Evolutionary conservation across 78 protist genomes (phyloP).

Genomic region (Dictyostelium brefeldianum): DNA sequence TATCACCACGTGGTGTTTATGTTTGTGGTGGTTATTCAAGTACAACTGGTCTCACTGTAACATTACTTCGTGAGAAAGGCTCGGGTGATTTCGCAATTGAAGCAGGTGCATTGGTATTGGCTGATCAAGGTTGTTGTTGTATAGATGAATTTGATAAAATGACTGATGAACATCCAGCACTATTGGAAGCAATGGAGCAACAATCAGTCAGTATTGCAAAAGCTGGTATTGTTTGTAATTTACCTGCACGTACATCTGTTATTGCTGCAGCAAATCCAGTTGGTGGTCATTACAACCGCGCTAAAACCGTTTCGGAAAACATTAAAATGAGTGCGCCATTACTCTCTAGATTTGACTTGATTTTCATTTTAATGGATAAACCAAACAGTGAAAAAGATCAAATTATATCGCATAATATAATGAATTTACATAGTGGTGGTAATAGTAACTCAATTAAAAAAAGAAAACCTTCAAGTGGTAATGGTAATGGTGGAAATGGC

Average conservation of each 20-base stretch:
- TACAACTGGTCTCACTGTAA: slow-evolving; percentile 98
- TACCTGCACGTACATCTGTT: slow-evolving; percentile 96
- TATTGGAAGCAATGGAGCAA: slow-evolving; percentile 99
- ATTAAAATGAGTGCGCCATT: slow-evolving; percentile 92
- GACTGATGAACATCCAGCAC: slow-evolving; percentile 93
- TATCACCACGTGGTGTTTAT: slow-evolving; percentile 97
- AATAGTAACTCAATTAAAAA: neutral
- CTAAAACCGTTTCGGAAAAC: slow-evolving; percentile 97
- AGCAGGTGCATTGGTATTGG: slow-evolving; percentile 97
- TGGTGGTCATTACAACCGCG: slow-evolving; percentile 96
- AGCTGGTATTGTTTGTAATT: slow-evolving; percentile 98
- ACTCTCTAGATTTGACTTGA: slow-evolving; percentile 97
- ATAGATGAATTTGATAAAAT: slow-evolving; percentile 99
- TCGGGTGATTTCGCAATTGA: slow-evolving; percentile 97
- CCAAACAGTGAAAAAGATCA: slow-evolving; percentile 91
- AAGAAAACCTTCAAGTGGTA: slow-evolving; percentile 3
- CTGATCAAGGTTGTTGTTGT: slow-evolving; percentile 97
- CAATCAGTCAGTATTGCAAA: slow-evolving; percentile 97
- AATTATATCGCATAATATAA: slow-evolving; percentile 95
- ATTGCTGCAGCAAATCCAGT: slow-evolving; percentile 99
- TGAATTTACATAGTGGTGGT: slow-evolving; percentile 56
- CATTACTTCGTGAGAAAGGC: slow-evolving; percentile 89
- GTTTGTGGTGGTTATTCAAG: slow-evolving; percentile 99
- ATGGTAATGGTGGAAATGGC: neutral
- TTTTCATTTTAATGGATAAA: slow-evolving; percentile 96